Base-by-base conservation (phyloP, 2,329 filamentous ascomycete genomes). In the Claviceps spartinae region DNA sequence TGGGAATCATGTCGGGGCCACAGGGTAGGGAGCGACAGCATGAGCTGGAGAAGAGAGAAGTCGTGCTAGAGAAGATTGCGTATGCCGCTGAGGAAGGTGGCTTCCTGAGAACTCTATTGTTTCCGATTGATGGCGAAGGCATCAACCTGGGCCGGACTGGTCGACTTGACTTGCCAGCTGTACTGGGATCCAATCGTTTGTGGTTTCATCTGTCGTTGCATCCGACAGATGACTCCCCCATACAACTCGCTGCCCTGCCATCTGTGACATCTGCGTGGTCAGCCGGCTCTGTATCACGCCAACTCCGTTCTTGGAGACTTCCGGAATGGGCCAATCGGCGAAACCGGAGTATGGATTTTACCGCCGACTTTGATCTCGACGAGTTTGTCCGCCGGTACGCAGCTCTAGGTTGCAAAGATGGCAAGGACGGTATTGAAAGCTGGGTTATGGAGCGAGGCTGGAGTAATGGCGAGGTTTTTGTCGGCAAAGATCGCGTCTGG, bases 291-390 rank as follows among this genome's bases (percentile, higher is more conserved):
- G 86, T 98, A 0, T 98, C 93, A 2, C 84, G 89, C 53, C 93
- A 98, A 67, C 78, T 98, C 18, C 86, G 93, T 18, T 81, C 89
- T 2, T 98, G 93, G 91, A 81, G 93, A 61, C 74, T 98, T 16
- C 86, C 93, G 0, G 93, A 98, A 66, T 98, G 93, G 93, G 88
- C 90, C 1, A 98, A 97, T 64, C 83, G 91, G 52, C 81, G 93
- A 48, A 94, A 90, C 65, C 88, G 88, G 65, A 82, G 85, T 60
- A 80, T 97, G 2, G 93, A 98, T 64, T 98, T 95, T 67, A 98
- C 93, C 0, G 88, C 90, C 1, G 93, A 98, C 62, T 98, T 97
- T 59, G 93, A 98, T 61, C 73, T 90, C 5, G 88, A 95, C 16
- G 93, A 98, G 65, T 97, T 98, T 61, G 79, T 83, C 20, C 82